Percentiles rank a stretch among this genome's conserved stretches.
phyloP scores from a whole-genome alignment of 805 yeast species.

The Zygosaccharomyces siamensis region DNA sequence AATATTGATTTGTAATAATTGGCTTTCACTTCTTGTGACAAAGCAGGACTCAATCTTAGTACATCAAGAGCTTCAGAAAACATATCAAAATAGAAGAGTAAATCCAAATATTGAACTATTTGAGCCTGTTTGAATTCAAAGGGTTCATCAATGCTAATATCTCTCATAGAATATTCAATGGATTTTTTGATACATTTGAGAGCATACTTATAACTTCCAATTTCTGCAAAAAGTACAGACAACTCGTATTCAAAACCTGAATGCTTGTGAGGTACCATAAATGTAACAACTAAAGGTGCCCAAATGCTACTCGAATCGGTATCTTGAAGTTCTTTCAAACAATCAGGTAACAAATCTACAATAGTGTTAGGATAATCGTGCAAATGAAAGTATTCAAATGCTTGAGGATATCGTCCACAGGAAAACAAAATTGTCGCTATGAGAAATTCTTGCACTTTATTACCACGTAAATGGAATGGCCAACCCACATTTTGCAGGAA shows the following conservation, averaged over 20 bases:
- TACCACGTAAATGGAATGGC: constrained; percentile 21
- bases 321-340: constrained; percentile 15
- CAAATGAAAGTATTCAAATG: constrained; percentile 26
- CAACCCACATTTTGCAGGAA: constrained; percentile 19
- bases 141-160: constrained; percentile 18
- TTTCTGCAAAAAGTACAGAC: constrained; percentile 25
- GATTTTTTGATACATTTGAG: constrained; percentile 29
- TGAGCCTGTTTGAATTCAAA: constrained; percentile 21
- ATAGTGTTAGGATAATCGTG: constrained; percentile 24
- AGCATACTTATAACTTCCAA: constrained; percentile 20
- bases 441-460: constrained; percentile 26
- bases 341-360: constrained; percentile 18
- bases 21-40: constrained; percentile 21
- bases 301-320: constrained; percentile 18
- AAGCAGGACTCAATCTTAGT: constrained; percentile 26
- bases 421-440: constrained; percentile 25
- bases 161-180: constrained; percentile 20
- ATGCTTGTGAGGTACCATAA: constrained; percentile 15
- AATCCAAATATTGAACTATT: constrained; percentile 26
- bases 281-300: constrained; percentile 22
- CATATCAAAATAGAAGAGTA: constrained; percentile 24
- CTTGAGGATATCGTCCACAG: constrained; percentile 24
- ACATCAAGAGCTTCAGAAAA: constrained; percentile 32
- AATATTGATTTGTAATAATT: constrained; percentile 21
- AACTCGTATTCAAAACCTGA: constrained; percentile 26